Percentiles rank a stretch among this genome's conserved stretches.
phyloP scores from a whole-genome alignment of 306 rosid genomes.

The Neltuma alba region DNA sequence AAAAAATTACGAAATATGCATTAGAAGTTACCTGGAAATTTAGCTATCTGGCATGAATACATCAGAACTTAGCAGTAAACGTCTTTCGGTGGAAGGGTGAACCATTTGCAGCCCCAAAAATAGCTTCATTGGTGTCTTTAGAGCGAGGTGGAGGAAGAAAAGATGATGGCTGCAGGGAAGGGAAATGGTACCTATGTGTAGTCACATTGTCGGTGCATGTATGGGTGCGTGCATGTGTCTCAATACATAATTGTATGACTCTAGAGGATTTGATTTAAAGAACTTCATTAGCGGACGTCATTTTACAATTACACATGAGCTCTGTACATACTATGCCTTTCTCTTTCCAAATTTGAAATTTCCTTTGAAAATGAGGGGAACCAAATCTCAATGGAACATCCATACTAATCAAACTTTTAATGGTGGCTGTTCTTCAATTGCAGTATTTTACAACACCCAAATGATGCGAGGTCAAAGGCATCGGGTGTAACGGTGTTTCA shows the following conservation, averaged over 20 bases:
- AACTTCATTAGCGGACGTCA: not conserved
- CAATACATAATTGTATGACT: not conserved
- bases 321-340: not conserved
- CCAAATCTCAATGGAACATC: not conserved
- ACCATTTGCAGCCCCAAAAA: not conserved
- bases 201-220: no score
- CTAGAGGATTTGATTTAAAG: not conserved
- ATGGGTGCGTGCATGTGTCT: no score
- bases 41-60: not conserved
- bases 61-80: not conserved
- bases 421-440: not conserved
- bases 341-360: not conserved
- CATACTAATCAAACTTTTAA: not conserved
- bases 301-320: not conserved
- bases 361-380: not conserved
- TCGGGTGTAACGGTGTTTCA: slow-evolving; percentile 46
- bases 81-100: not conserved
- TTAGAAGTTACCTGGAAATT: not conserved
- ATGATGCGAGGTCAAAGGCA: slow-evolving; percentile 52
- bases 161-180: no score
- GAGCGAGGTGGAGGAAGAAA: no score
- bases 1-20: not conserved
- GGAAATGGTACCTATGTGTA: not conserved
- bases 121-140: not conserved
- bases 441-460: slow-evolving; percentile 47